Base-by-base conservation (phyloP, 139 green algal species). In the Pleodorina starrii region DNA sequence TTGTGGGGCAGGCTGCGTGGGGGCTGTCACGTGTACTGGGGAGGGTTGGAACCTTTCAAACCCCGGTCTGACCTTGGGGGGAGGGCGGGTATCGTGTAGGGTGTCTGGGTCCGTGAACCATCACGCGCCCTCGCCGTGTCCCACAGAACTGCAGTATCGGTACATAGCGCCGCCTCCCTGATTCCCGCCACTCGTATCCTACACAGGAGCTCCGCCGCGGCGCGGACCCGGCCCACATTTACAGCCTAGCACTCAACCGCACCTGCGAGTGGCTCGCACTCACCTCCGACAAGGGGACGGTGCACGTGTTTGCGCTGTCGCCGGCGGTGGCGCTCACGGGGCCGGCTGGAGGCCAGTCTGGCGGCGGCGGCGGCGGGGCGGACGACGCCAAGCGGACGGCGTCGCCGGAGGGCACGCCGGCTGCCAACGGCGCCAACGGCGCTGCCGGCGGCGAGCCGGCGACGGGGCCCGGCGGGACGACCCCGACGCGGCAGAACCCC, bases 121-220 rank as follows among this genome's bases (percentile, higher is more conserved):
- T n/a, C n/a, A n/a, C n/a, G n/a, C n/a, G n/a, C n/a, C n/a, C n/a
- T n/a, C n/a, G n/a, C n/a, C n/a, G n/a, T n/a, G n/a, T n/a, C n/a
- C n/a, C n/a, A n/a, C n/a, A n/a, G n/a, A n/a, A n/a, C n/a, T 46
- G 36, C 19, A 11, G 40, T 29, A 7, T 48, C 32, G 6, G 36
- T 77, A 32, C 48, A 10, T 48, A 2, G 36, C 69, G 32, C 63
- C 35, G 63, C 63, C 63, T 73, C 48, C 48, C 48, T 57, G 11
- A 10, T 12, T 57, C 48, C 48, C 48, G 48, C 48, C 48, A 57
- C 48, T 12, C 11, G 12, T 57, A 21, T 57, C 48, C 48, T 57
- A 57, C n/a, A n/a, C 96, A 98, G 93, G 97, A 99, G 95, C 89
- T 99, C 66, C 91, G 98, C 25, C 89, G 98, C 10, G 98, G 98